Percentiles rank a stretch among this genome's conserved stretches.
These are phyloP conservation scores for Medicago truncatula DNA, from an alignment of 306 rosid species.

Conservation along the genomic window DNA sequence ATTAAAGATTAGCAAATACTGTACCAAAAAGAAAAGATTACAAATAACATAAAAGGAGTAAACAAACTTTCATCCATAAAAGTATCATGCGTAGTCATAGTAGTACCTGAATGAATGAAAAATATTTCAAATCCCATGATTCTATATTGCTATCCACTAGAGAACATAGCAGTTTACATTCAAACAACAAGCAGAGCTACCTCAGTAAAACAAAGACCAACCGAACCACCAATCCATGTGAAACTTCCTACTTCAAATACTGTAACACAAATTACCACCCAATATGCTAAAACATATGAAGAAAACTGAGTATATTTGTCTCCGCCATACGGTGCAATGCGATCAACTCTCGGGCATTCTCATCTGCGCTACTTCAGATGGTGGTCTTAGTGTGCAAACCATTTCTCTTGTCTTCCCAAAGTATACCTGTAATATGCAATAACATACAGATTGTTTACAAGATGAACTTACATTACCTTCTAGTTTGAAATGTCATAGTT, in stretches of 20 bases:
- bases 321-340: conserved; percentile 5
- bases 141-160: conserved; percentile 29
- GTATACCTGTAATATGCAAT: conserved; percentile 66
- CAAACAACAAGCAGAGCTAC: conserved; percentile 42
- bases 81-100: too few relatives aligned
- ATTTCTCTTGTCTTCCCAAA: conserved; percentile 98
- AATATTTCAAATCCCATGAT: background rate
- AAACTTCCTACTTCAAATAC: conserved; percentile 38
- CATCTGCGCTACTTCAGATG: conserved; percentile 76
- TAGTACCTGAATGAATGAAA: too few relatives aligned
- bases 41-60: too few relatives aligned
- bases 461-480: background rate
- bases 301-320: conserved; percentile 28
- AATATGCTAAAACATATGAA: conserved; percentile 34
- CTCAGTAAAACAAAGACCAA: conserved; percentile 24
- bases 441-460: conserved; percentile 5
- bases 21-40: too few relatives aligned
- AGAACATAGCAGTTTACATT: conserved; percentile 37
- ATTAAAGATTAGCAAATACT: too few relatives aligned
- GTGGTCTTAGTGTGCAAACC: conserved; percentile 98
- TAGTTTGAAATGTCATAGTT: conserved; percentile 12
- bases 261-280: conserved; percentile 37
- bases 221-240: conserved; percentile 29
- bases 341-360: conserved; percentile 75
- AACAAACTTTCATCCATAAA: too few relatives aligned